These are phyloP conservation scores for Pyrus communis DNA, from an alignment of 306 rosid species.

Conservation along the genomic window DNA sequence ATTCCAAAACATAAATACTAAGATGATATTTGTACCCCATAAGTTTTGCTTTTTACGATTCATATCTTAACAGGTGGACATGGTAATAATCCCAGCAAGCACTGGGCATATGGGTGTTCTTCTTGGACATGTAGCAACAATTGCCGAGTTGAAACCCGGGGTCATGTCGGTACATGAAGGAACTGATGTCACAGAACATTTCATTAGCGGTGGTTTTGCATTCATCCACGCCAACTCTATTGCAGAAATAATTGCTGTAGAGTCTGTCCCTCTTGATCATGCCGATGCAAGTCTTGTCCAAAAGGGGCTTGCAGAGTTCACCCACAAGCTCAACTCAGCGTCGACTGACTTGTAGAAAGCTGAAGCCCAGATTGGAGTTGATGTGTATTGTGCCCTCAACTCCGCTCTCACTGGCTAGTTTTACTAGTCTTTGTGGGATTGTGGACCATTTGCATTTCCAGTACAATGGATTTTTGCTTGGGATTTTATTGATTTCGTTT, in stretches of 20 bases:
- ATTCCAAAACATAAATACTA: neutral
- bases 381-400: slow-evolving; percentile 76
- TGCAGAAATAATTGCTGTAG: slow-evolving; percentile 74
- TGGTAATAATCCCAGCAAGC: slow-evolving; percentile 88
- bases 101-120: slow-evolving; percentile 99
- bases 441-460: slow-evolving; percentile 92
- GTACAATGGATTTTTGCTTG: slow-evolving; percentile 90
- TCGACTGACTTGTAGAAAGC: slow-evolving; percentile 91
- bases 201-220: slow-evolving; percentile 85
- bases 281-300: slow-evolving; percentile 70
- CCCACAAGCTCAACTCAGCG: slow-evolving; percentile 85
- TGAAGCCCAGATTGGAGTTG: slow-evolving; percentile 95
- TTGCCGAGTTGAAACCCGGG: slow-evolving; percentile 96
- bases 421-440: slow-evolving; percentile 28
- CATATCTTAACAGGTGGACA: slow-evolving; percentile 60
- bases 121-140: slow-evolving; percentile 97
- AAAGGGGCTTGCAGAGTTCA: slow-evolving; percentile 92
- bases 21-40: neutral
- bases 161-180: slow-evolving; percentile 81
- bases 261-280: slow-evolving; percentile 72
- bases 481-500: slow-evolving; percentile 66
- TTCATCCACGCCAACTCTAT: slow-evolving; percentile 88
- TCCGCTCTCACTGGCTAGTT: slow-evolving; percentile 66
- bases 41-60: neutral
- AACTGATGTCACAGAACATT: slow-evolving; percentile 59